phyloP scores from a whole-genome alignment of 2,329 filamentous ascomycete species.

The Grosmannia huntii region DNA sequence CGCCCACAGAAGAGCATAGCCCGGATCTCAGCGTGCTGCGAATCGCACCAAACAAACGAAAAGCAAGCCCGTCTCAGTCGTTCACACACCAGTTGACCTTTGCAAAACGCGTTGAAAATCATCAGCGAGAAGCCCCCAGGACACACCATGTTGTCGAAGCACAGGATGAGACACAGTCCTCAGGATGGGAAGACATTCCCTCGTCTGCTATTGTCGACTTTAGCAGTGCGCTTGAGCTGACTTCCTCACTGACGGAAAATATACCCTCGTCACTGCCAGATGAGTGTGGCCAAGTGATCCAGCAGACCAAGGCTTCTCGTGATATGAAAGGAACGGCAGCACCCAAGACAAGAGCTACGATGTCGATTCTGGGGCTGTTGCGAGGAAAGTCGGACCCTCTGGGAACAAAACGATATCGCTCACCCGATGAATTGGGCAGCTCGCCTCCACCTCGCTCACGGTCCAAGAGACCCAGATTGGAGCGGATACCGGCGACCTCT shows the following conservation, averaged over 20 bases:
- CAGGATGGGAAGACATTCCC: not conserved
- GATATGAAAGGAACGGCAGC: not conserved
- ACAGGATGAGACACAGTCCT: not conserved
- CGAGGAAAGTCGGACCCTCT: not conserved
- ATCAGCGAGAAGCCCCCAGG: constrained; percentile 1
- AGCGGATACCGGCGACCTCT: not conserved
- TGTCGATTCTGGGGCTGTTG: not conserved
- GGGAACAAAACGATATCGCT: not conserved
- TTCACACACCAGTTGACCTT: not conserved
- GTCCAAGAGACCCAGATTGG: not conserved
- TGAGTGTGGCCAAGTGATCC: constrained; percentile 6
- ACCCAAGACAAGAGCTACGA: not conserved
- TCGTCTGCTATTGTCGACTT: not conserved
- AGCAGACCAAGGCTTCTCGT: no score
- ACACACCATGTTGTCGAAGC: not conserved
- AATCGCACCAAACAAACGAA: not conserved
- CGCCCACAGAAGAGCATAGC: not conserved
- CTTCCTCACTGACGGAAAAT: not conserved
- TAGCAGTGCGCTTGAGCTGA: not conserved
- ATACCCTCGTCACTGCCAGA: constrained; percentile 11
- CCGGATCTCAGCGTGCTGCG: constrained; percentile 4
- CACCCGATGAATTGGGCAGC: not conserved
- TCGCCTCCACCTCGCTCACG: not conserved
- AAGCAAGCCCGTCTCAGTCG: not conserved
- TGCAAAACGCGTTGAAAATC: not conserved